A percentile compares a stretch with the other conserved stretches of the same genome.
These are phyloP conservation scores for Exophiala bonariae DNA, from an alignment of 2,329 filamentous ascomycete genomes.

Conservation along the genomic window DNA sequence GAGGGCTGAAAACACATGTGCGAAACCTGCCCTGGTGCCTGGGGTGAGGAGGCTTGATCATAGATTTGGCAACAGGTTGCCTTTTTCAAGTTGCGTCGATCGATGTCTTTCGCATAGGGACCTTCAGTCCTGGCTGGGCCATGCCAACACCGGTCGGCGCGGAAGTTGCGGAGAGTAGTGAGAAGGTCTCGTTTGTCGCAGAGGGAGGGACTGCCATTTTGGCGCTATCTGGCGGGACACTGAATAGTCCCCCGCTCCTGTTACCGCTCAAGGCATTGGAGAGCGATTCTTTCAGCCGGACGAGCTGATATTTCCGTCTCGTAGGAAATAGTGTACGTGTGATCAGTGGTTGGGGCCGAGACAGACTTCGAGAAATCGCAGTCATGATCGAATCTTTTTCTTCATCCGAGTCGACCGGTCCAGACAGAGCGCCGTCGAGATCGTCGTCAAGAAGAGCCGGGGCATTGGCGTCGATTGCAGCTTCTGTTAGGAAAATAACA, in stretches of 20 bases:
- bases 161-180: conserved; percentile 17
- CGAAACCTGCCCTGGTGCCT: not conserved
- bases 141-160: conserved; percentile 15
- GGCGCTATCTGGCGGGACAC: conserved; percentile 23
- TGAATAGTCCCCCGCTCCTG: conserved; percentile 47
- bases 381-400: conserved; percentile 88
- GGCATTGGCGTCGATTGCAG: conserved; percentile 90
- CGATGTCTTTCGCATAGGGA: conserved; percentile 19
- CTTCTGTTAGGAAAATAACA: conserved; percentile 60
- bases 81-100: conserved; percentile 21
- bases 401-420: conserved; percentile 87
- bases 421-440: conserved; percentile 41
- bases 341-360: conserved; percentile 73
- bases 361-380: conserved; percentile 63
- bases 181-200: conserved; percentile 22
- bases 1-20: too few species aligned
- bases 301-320: conserved; percentile 58
- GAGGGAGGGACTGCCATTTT: conserved; percentile 20
- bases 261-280: conserved; percentile 57
- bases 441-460: conserved; percentile 53
- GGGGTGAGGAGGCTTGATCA: not conserved
- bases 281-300: conserved; percentile 65
- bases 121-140: conserved; percentile 20
- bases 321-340: conserved; percentile 57
- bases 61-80: not conserved